Evolutionary conservation across 352 stramenopile genomes (phyloP).

Genomic region (Phytophthora idaei): DNA sequence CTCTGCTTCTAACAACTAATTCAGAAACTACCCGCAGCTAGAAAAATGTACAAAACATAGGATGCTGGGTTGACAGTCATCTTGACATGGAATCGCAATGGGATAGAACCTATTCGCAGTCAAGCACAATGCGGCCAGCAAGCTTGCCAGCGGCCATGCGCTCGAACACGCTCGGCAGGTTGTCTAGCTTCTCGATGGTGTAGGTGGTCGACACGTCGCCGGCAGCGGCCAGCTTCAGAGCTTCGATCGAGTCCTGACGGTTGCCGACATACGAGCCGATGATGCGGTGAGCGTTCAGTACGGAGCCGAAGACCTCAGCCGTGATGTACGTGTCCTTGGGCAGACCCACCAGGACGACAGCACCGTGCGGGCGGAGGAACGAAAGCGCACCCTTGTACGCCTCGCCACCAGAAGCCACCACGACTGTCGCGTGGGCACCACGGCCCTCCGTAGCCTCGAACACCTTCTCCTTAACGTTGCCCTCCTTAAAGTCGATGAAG

Average conservation of each 20-base stretch:
- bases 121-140: conserved; percentile 50
- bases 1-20: too few relatives aligned
- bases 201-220: conserved; percentile 55
- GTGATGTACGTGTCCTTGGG: conserved; percentile 58
- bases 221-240: conserved; percentile 51
- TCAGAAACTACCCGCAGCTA: conserved; percentile 11
- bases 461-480: conserved; percentile 49
- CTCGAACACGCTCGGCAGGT: conserved; percentile 51
- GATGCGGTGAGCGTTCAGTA: conserved; percentile 53
- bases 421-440: conserved; percentile 41
- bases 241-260: conserved; percentile 60
- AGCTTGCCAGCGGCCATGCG: conserved; percentile 51
- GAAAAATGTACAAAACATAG: conserved; percentile 28
- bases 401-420: too few relatives aligned
- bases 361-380: conserved; percentile 40
- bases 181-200: conserved; percentile 46
- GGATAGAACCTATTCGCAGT: conserved; percentile 47
- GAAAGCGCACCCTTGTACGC: too few relatives aligned
- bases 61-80: not conserved
- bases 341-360: conserved; percentile 67
- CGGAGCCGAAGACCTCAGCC: conserved; percentile 42
- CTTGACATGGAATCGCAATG: not conserved
- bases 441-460: conserved; percentile 43
- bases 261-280: conserved; percentile 62
- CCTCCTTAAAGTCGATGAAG: conserved; percentile 74